A percentile compares a stretch with the other conserved stretches of the same genome.
These are phyloP conservation scores for Neurospora crassa DNA, from an alignment of 2,329 filamentous ascomycete species.

Conservation along the genomic window DNA sequence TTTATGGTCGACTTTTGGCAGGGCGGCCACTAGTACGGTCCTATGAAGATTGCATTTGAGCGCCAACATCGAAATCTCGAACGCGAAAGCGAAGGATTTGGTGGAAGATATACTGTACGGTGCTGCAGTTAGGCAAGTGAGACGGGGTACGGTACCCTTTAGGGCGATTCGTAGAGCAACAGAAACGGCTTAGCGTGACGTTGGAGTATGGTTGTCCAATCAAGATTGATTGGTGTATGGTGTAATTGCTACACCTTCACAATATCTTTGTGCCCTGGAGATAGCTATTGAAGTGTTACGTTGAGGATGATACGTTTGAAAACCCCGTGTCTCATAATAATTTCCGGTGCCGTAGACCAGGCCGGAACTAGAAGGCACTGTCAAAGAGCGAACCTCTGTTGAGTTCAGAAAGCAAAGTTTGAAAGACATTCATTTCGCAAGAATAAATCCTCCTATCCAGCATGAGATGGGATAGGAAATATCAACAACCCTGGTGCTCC, in stretches of 20 bases:
- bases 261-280: not conserved
- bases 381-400: not conserved
- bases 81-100: not conserved
- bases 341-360: not conserved
- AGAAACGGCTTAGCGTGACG: not conserved
- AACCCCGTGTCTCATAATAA: not conserved
- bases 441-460: not conserved
- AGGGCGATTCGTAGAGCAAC: not conserved
- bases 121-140: not conserved
- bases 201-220: not conserved
- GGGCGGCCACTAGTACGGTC: not conserved
- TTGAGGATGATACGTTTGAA: not conserved
- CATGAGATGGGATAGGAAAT: not conserved
- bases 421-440: not conserved
- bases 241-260: not conserved
- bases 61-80: not conserved
- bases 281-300: not conserved
- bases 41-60: not conserved
- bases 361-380: not conserved
- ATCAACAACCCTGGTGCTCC: too few relatives aligned
- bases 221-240: not conserved
- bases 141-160: not conserved
- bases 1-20: not conserved
- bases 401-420: not conserved
- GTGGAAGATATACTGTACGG: not conserved